Evolutionary conservation across 495 filamentous ascomycete genomes (phyloP), one percentile per base, ranked within the genome.

Genomic region (Penicillium psychrofluorescens): DNA sequence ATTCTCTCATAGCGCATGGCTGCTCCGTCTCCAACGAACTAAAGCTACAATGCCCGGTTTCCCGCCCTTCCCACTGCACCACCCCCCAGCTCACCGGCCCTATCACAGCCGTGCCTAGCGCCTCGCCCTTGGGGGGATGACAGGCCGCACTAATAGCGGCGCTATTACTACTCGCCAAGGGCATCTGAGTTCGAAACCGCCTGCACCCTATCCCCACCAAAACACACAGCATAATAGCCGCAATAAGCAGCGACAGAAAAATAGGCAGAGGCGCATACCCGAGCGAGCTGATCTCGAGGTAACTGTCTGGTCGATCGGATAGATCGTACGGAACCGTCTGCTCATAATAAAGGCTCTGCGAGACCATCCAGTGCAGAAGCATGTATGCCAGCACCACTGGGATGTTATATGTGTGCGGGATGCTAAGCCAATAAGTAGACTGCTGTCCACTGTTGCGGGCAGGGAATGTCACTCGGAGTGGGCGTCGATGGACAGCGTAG

Each of bases 121-220:
- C 22, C 22, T 22, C 22, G 22, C 22, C 22, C 22, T 22, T 22
- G 22, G 22, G 22, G 41, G 55, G 49, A 58, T 74, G 69, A 46
- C 70, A 77, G 0, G 72, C 72, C 0, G 74, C 74, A 43, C 68
- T 71, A 28, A 79, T 70, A 1, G 63, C 72, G 8, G 62, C 55
- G 41, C 67, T 72, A 41, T 62, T 72, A 36, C 55, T 61, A 4
- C 58, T 63, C 0, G 63, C 67, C 1, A 75, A 38, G 1, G 72
- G 69, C 44, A 76, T 69, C 1, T 48, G 49, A 4, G 49, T 53
- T 10, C 40, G 40, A 45, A 66, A 63, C n/a, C 46, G 43, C 10
- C 61, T 38, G 13, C 58, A 54, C 0, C 51, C 46, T 11, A 61
- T 8, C 15, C n/a, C 16, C 1, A 56, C 8, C 14, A 53, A 14